A percentile compares a stretch with the other conserved stretches of the same genome.
phyloP scores from a whole-genome alignment of 176 grass and related monocot species.

The Bolboschoenus planiculmis region DNA sequence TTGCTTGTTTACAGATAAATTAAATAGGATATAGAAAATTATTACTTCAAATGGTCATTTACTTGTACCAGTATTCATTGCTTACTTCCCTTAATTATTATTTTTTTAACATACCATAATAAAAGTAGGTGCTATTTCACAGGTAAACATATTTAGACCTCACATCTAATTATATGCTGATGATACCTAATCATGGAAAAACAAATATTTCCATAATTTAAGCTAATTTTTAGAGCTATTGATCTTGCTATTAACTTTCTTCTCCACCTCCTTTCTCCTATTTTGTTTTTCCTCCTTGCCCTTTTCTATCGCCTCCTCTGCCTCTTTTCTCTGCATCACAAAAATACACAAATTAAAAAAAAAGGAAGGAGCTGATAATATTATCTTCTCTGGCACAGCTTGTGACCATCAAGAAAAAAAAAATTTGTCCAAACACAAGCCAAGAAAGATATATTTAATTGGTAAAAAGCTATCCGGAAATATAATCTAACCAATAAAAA shows the following conservation, averaged over 20 bases:
- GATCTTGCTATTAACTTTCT: slow-evolving; percentile 25
- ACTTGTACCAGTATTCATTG: too few relatives aligned
- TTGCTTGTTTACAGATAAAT: too few relatives aligned
- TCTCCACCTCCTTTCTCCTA: slow-evolving; percentile 27
- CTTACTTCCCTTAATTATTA: too few relatives aligned
- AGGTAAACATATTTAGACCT: too few relatives aligned
- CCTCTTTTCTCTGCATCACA: slow-evolving; percentile 20
- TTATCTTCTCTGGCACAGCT: not conserved
- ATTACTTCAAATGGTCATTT: too few relatives aligned
- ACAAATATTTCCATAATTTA: not conserved
- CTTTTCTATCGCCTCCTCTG: slow-evolving; percentile 12
- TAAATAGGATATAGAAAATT: too few relatives aligned
- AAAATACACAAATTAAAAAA: not conserved
- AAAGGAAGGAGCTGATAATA: not conserved
- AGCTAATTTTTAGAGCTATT: not conserved
- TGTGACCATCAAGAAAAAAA: not conserved
- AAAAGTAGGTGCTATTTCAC: too few relatives aligned
- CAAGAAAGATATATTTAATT: not conserved
- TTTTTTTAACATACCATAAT: too few relatives aligned
- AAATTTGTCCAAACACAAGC: not conserved
- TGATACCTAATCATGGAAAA: too few relatives aligned
- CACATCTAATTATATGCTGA: too few relatives aligned
- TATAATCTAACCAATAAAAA: too few relatives aligned
- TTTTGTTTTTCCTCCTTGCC: slow-evolving; percentile 26
- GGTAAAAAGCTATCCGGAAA: too few relatives aligned